Percentiles rank a stretch among this genome's conserved stretches.
Evolutionary conservation across 2,329 filamentous ascomycete genomes (phyloP).

Genomic region (Cladophialophora bantiana): DNA sequence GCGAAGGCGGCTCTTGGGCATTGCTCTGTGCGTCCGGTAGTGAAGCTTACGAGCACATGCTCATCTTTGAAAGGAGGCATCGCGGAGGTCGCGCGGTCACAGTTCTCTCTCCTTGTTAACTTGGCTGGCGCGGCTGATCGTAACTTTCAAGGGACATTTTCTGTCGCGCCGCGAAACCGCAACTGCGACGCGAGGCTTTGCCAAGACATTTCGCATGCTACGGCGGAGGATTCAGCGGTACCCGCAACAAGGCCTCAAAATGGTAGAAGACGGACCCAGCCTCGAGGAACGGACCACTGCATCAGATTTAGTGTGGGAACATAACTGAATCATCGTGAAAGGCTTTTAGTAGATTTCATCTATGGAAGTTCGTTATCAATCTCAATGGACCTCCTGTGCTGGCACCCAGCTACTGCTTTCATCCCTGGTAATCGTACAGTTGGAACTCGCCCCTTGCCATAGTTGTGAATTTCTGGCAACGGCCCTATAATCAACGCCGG

Average conservation of each 20-base stretch:
- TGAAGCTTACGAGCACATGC: conserved; percentile 55
- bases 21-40: not conserved
- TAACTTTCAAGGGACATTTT: conserved; percentile 3
- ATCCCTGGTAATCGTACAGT: conserved; percentile 32
- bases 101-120: conserved; percentile 16
- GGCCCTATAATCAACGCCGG: conserved; percentile 47
- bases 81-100: conserved; percentile 16
- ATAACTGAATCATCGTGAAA: conserved; percentile 16
- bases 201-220: not conserved
- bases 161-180: not conserved
- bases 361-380: conserved; percentile 27
- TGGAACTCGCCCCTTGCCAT: conserved; percentile 41
- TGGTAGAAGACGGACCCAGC: too few species aligned
- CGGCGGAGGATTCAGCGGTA: not conserved
- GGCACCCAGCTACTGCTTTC: conserved; percentile 28
- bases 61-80: conserved; percentile 63
- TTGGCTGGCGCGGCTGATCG: conserved; percentile 2
- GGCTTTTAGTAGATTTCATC: conserved; percentile 28
- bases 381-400: conserved; percentile 36
- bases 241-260: too few species aligned
- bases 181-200: conserved; percentile 7
- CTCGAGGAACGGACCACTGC: not conserved
- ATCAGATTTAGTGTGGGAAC: too few species aligned
- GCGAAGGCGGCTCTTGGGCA: conserved; percentile 4
- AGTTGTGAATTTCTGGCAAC: conserved; percentile 52